Conservation (phyloP, 208 protist genomes). For the Leishmania lainsoni region DNA sequence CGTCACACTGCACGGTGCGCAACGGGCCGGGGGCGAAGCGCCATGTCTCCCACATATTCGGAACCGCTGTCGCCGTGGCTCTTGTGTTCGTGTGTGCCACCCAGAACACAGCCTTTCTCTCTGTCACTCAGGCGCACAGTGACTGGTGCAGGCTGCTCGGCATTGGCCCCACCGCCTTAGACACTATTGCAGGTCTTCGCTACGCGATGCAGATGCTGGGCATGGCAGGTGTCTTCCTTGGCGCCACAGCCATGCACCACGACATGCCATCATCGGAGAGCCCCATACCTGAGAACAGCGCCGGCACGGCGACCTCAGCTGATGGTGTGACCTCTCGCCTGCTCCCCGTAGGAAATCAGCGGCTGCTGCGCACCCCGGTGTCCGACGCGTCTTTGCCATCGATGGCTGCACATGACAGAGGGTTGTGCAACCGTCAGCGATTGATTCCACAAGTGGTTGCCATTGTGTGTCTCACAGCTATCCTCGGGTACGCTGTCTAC, state of each 20-base stretch:
- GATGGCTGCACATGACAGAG: not conserved
- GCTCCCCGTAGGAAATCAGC: not conserved
- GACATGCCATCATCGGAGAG: not conserved
- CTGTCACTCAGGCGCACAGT: not conserved
- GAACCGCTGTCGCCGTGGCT: not conserved
- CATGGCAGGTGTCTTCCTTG: slow-evolving; percentile 14
- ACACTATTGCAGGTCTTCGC: slow-evolving; percentile 8
- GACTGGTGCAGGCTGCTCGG: slow-evolving; percentile 16
- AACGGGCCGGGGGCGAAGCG: not conserved
- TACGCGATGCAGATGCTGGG: slow-evolving; percentile 22
- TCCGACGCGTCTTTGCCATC: not conserved
- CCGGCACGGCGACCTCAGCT: not conserved
- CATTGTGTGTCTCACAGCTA: slow-evolving; percentile 17
- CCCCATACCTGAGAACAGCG: not conserved
- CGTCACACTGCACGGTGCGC: too few species aligned
- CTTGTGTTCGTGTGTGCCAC: slow-evolving; percentile 6
- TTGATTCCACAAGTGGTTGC: slow-evolving; percentile 10
- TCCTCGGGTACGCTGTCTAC: slow-evolving; percentile 29
- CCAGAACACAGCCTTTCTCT: slow-evolving; percentile 13
- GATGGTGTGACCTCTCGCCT: not conserved
- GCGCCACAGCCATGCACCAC: not conserved
- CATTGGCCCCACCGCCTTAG: slow-evolving; percentile 5
- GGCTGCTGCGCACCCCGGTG: not conserved
- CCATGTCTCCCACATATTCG: not conserved
- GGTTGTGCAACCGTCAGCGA: not conserved